These are phyloP conservation scores for Microsporum audouinii DNA, from an alignment of 2,329 filamentous ascomycete genomes.

Conservation along the genomic window DNA sequence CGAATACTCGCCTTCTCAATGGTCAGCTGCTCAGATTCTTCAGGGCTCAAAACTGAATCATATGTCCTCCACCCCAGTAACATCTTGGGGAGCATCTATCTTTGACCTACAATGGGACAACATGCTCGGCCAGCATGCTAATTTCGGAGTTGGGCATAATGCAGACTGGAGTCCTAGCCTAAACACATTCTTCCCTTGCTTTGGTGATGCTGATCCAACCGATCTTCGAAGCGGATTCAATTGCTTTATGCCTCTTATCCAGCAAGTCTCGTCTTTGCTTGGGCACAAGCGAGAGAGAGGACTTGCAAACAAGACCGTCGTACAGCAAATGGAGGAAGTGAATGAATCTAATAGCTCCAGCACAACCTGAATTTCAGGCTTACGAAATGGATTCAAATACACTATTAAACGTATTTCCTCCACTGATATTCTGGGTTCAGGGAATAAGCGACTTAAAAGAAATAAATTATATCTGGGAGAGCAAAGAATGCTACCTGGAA, in stretches of 20 bases:
- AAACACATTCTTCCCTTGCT: slow-evolving; percentile 28
- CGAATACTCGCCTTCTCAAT: slow-evolving; percentile 18
- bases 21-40: not conserved
- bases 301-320: not conserved
- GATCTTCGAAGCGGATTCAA: slow-evolving; percentile 24
- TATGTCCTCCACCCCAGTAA: slow-evolving; percentile 19
- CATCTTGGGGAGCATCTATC: slow-evolving; percentile 30
- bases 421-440: too few relatives aligned
- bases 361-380: not conserved
- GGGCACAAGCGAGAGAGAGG: slow-evolving; percentile 14
- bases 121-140: slow-evolving; percentile 27
- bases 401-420: not conserved
- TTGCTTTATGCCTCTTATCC: slow-evolving; percentile 27
- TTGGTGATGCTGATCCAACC: slow-evolving; percentile 10
- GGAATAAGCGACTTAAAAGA: too few relatives aligned
- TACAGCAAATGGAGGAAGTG: not conserved
- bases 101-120: slow-evolving; percentile 33
- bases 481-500: too few relatives aligned
- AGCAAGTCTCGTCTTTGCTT: slow-evolving; percentile 25
- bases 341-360: not conserved
- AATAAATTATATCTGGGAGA: too few relatives aligned
- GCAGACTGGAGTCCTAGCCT: slow-evolving; percentile 24
- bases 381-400: not conserved
- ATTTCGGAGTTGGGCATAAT: slow-evolving; percentile 24
- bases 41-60: not conserved